phyloP scores from a whole-genome alignment of 2,329 filamentous ascomycete genomes.

The Camillea tinctor region DNA sequence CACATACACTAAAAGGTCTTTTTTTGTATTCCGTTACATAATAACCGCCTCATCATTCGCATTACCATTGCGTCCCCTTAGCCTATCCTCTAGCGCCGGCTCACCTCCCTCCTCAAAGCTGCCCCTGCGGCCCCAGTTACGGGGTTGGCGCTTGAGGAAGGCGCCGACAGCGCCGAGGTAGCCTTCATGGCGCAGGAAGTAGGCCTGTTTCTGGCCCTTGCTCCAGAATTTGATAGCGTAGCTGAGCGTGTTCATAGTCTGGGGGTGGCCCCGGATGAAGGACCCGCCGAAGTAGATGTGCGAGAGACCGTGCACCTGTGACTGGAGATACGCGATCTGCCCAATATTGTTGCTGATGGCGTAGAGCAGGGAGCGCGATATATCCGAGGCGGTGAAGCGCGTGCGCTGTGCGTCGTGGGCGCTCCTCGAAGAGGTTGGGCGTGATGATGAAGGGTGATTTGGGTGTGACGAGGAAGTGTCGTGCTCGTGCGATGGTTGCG shows the following conservation, averaged over 20 bases:
- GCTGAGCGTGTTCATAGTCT: slow-evolving; percentile 96
- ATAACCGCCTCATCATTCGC: background rate
- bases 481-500: background rate
- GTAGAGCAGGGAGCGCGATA: slow-evolving; percentile 87
- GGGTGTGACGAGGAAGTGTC: slow-evolving; percentile 11
- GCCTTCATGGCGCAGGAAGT: slow-evolving; percentile 92
- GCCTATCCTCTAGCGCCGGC: slow-evolving; percentile 28
- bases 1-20: background rate
- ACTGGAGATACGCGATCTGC: slow-evolving; percentile 96
- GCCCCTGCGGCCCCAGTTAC: slow-evolving; percentile 83
- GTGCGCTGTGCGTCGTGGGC: slow-evolving; percentile 33
- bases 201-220: slow-evolving; percentile 89
- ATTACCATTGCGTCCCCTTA: slow-evolving; percentile 19
- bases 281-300: slow-evolving; percentile 97
- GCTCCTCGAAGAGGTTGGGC: slow-evolving; percentile 15
- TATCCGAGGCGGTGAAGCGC: slow-evolving; percentile 77
- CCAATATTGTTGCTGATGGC: slow-evolving; percentile 98
- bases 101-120: slow-evolving; percentile 60
- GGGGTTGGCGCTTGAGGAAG: slow-evolving; percentile 86
- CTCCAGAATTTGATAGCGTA: slow-evolving; percentile 99
- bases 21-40: background rate
- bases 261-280: slow-evolving; percentile 92
- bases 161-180: slow-evolving; percentile 93
- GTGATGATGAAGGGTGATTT: slow-evolving; percentile 3
- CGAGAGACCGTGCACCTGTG: slow-evolving; percentile 85